A percentile compares a stretch with the other conserved stretches of the same genome.
These are phyloP conservation scores for Entophlyctis helioformis DNA, from an alignment of 192 early-diverging fungal genomes.

Conservation along the genomic window DNA sequence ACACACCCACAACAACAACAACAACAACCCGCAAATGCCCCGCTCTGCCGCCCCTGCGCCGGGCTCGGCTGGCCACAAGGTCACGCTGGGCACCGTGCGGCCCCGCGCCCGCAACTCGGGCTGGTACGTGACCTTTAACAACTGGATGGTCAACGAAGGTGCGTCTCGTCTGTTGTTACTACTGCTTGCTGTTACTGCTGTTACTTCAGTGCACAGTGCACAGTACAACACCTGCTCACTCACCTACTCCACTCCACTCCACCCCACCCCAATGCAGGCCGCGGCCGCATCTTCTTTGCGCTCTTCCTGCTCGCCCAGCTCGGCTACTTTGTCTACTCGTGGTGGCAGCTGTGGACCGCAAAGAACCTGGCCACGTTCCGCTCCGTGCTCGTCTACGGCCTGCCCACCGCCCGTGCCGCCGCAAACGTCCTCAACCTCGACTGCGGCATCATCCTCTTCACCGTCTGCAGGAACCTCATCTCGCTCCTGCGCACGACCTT, in stretches of 20 bases:
- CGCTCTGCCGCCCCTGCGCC: no score
- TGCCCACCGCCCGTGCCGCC: slow-evolving; percentile 38
- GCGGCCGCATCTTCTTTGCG: slow-evolving; percentile 19
- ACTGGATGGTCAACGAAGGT: slow-evolving; percentile 47
- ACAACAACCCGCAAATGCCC: no score
- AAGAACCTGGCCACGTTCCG: slow-evolving; percentile 23
- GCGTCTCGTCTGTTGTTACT: slow-evolving; percentile 4
- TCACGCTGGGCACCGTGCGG: no score
- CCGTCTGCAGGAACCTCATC: slow-evolving; percentile 71
- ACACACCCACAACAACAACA: no score
- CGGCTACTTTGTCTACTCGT: slow-evolving; percentile 28
- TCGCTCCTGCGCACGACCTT: slow-evolving; percentile 64
- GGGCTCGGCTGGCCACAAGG: no score
- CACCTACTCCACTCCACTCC: background rate
- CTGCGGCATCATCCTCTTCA: slow-evolving; percentile 65
- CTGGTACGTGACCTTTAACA: no score
- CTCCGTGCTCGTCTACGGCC: slow-evolving; percentile 26
- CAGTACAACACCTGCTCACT: background rate
- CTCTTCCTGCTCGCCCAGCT: slow-evolving; percentile 29
- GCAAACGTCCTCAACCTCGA: slow-evolving; percentile 63
- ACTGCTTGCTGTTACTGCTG: background rate
- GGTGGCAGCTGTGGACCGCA: slow-evolving; percentile 25
- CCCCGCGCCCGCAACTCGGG: no score
- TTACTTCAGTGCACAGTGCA: background rate
- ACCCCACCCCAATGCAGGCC: slow-evolving; percentile 16